Base-by-base conservation (phyloP, 768 basidiomycete species). In the Chalciporus piperatus region DNA sequence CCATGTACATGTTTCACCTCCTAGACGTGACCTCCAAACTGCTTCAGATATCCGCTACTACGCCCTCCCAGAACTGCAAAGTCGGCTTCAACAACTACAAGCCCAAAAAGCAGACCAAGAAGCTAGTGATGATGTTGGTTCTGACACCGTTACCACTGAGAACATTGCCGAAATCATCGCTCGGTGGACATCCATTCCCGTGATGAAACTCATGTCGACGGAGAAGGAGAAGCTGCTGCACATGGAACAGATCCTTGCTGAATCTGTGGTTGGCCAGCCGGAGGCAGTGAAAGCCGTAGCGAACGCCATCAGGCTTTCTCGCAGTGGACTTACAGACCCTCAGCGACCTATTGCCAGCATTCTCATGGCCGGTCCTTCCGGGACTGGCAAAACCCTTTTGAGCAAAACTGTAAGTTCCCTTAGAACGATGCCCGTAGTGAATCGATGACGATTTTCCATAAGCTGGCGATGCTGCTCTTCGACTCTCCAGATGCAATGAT, bases 131-230 rank as follows among this genome's bases (percentile, higher is more conserved):
- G 74, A 78, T 13, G 71, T 72, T 41, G 81, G 81, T 14, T 68
- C 77, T 16, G 89, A 92, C 55, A 76, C 76, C 10, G 94, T 97
- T 42, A 89, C 87, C 4, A 77, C 92, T 16, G 92, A 95, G 55
- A 84, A 90, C 54, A 98, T 99, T 53, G 92, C 93, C 16, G 91
- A 95, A 66, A 94, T 98, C 55, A 92, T 98, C 22, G 88, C 83
- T 17, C 80, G 88, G 50, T 98, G 94, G 94, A 96, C 93, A 4
- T 85, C 84, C 39, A 91, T 98, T 50, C 96, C 96, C 2, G 89
- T 96, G 12, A 89, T 88, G 25, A 78, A 87, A 19, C 74, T 97
- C 35, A 79, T 92, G 74, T 87, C 88, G n/a, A 83, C 89, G 2
- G 90, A 98, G 73, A 87, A 85, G 69, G 92, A 98, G 66, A 95